These are phyloP conservation scores for Leccinum longicurvipes DNA, from an alignment of 768 basidiomycete species.

Conservation along the genomic window DNA sequence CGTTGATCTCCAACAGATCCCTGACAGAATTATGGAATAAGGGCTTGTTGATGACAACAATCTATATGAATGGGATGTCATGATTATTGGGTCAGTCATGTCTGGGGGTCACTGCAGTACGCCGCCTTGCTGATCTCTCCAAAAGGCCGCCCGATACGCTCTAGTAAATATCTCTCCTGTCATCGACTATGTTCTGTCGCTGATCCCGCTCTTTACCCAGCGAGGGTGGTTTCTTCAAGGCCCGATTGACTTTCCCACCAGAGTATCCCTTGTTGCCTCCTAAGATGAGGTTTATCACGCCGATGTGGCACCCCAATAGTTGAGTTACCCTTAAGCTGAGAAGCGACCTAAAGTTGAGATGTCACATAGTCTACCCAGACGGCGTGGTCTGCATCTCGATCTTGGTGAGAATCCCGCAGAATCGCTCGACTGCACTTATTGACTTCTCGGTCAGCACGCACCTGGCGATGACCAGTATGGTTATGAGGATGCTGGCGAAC, in stretches of 20 bases:
- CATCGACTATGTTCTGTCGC: neutral
- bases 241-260: slow-evolving; percentile 80
- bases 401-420: slow-evolving; percentile 48
- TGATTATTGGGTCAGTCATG: slow-evolving; percentile 80
- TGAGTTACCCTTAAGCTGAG: slow-evolving; percentile 27
- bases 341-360: neutral
- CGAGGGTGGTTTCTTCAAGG: slow-evolving; percentile 96
- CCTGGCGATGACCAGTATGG: slow-evolving; percentile 97
- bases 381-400: slow-evolving; percentile 97
- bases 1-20: slow-evolving; percentile 32
- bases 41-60: slow-evolving; percentile 95
- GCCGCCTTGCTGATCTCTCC: slow-evolving; percentile 17
- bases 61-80: slow-evolving; percentile 94
- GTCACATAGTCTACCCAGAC: slow-evolving; percentile 76
- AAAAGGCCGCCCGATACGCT: slow-evolving; percentile 86
- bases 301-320: slow-evolving; percentile 99
- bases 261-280: slow-evolving; percentile 92
- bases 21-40: slow-evolving; percentile 37
- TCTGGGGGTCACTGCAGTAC: slow-evolving; percentile 10
- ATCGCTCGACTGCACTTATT: slow-evolving; percentile 1
- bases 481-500: slow-evolving; percentile 94
- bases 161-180: slow-evolving; percentile 55
- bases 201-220: slow-evolving; percentile 37
- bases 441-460: slow-evolving; percentile 60
- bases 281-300: slow-evolving; percentile 93